phyloP scores from a whole-genome alignment of 257 asterid species.

The Solanum paucissectum region DNA sequence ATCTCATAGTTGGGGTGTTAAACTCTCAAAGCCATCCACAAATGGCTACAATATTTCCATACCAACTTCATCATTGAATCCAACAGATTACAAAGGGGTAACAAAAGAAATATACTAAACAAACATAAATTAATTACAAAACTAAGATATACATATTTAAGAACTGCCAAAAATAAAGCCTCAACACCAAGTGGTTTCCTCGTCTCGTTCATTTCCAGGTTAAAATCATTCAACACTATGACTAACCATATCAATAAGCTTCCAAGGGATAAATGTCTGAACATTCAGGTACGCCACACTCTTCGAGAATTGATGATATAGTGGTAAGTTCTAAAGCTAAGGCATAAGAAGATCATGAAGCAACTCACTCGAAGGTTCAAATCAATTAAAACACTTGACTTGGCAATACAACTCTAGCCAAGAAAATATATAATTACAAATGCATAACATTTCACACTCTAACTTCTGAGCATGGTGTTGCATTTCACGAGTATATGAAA shows the following conservation, averaged over 20 bases:
- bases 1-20: not conserved
- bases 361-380: not conserved
- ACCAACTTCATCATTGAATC: not conserved
- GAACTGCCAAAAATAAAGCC: not conserved
- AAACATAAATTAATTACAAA: not conserved
- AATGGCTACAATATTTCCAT: not conserved
- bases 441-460: not conserved
- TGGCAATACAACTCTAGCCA: constrained; percentile 5
- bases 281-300: not conserved
- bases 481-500: not conserved
- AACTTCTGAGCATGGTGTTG: not conserved
- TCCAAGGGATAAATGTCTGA: not conserved
- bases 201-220: not conserved
- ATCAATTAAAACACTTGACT: not conserved
- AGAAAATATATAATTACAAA: not conserved
- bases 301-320: not conserved
- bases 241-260: not conserved
- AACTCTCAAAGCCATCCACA: not conserved
- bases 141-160: not conserved
- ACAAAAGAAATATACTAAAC: not conserved
- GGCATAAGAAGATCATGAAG: not conserved
- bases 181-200: not conserved
- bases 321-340: not conserved
- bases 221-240: not conserved
- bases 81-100: not conserved